These are phyloP conservation scores for Phytopythium delawarense DNA, from an alignment of 352 stramenopile genomes.

Conservation along the genomic window DNA sequence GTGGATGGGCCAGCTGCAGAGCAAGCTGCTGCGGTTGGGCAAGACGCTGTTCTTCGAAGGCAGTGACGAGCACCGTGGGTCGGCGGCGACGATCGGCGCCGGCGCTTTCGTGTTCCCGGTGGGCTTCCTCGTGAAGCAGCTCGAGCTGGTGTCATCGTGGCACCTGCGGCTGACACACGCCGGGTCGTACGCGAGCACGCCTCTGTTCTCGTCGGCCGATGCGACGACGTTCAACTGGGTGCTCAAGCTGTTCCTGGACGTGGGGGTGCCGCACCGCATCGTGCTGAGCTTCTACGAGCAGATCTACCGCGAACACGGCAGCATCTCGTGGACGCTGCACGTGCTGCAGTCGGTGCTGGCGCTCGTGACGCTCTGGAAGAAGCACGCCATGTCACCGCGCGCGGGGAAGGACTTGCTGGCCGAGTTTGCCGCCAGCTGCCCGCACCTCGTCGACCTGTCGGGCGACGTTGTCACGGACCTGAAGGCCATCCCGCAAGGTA, in stretches of 20 bases:
- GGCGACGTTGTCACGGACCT: slow-evolving; percentile 82
- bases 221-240: slow-evolving; percentile 78
- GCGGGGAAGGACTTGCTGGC: slow-evolving; percentile 60
- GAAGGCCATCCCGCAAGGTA: slow-evolving; percentile 70
- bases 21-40: slow-evolving; percentile 67
- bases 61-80: slow-evolving; percentile 41
- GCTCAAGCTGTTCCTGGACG: slow-evolving; percentile 77
- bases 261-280: slow-evolving; percentile 68
- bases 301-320: slow-evolving; percentile 57
- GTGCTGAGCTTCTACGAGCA: slow-evolving; percentile 80
- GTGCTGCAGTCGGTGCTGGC: slow-evolving; percentile 71
- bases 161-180: slow-evolving; percentile 63
- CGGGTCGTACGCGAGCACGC: slow-evolving; percentile 28
- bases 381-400: slow-evolving; percentile 67
- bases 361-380: slow-evolving; percentile 80
- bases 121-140: slow-evolving; percentile 60
- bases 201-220: slow-evolving; percentile 47
- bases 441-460: slow-evolving; percentile 70
- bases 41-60: slow-evolving; percentile 69
- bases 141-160: slow-evolving; percentile 79
- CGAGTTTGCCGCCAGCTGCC: slow-evolving; percentile 75
- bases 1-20: slow-evolving; percentile 81
- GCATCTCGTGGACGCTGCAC: slow-evolving; percentile 66
- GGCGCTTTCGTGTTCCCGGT: slow-evolving; percentile 72
- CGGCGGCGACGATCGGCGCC: slow-evolving; percentile 17